phyloP scores from a whole-genome alignment of 257 asterid species.

The Penstemon barbatus region DNA sequence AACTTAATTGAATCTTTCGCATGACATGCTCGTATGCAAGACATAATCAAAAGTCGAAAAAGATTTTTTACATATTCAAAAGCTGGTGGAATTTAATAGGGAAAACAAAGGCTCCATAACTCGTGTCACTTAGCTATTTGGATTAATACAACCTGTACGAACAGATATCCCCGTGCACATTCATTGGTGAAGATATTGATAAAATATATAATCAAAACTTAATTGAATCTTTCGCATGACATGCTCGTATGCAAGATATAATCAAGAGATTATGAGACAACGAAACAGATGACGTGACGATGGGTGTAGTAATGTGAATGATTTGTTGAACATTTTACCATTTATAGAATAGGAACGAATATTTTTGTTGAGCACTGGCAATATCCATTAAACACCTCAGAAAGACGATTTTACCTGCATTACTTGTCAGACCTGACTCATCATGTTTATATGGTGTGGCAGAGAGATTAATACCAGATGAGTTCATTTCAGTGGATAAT shows the following conservation, averaged over 20 bases:
- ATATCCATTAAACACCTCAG: neutral
- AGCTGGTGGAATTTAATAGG: neutral
- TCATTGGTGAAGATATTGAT: neutral
- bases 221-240: too few species aligned
- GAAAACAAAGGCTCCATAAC: too few species aligned
- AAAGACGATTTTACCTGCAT: conserved; percentile 47
- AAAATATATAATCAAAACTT: too few species aligned
- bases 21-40: too few species aligned
- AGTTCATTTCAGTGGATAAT: conserved; percentile 47
- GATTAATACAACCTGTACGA: neutral
- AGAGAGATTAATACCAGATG: conserved; percentile 66
- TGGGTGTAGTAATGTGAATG: too few species aligned
- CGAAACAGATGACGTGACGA: too few species aligned
- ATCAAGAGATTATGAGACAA: too few species aligned
- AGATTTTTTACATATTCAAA: neutral
- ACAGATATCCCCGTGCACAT: neutral
- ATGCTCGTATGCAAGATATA: too few species aligned
- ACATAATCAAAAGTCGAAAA: conserved; percentile 11
- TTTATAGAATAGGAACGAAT: neutral
- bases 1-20: too few species aligned
- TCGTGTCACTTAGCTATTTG: conserved; percentile 1
- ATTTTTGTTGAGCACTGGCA: neutral
- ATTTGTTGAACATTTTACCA: neutral
- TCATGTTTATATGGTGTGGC: conserved; percentile 47
- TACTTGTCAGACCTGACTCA: conserved; percentile 41